Evolutionary conservation across 164 flowering plant genomes (phyloP), one percentile per base, ranked within the genome.

Genomic region (Piper betle): DNA sequence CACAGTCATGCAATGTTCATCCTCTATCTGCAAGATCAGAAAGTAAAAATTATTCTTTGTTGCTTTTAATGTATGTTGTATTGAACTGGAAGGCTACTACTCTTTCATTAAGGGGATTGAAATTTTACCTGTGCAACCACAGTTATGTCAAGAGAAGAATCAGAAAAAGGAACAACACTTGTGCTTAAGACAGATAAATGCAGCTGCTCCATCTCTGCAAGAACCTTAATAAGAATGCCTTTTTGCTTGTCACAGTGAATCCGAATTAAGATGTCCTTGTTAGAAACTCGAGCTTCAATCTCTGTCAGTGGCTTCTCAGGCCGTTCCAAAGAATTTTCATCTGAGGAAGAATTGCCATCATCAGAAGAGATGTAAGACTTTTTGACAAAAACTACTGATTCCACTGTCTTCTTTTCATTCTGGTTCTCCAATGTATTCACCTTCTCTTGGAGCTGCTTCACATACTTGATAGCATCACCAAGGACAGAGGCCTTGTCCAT

Each of bases 401-500:
- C 90, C 57, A 72, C 71, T 4, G 73, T 73, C 57, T 71, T 86
- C 79, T 79, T 83, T 57, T 48, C 69, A 6, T 83, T 73, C 67
- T 84, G 70, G 57, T 93, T 94, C 77, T 90, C 97, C 12, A 93
- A 86, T 10, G 64, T 62, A 70, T 80, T 84, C 46, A 86, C 90
- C 72, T 59, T 69, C 59, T 92, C 96, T 65, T 92, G 93, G 33
- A 92, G 81, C 43, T 84, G 86, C 62, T 89, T 90, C 80, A 93
- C 37, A 76, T 90, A 81, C 79, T 82, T 86, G 52, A 89, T 82
- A 10, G 96, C 87, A 70, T 86, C 96, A 40, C 83, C 87, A 59
- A 92, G 88, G 70, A 92, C 88, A 18, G 98, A 82, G 69, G 94
- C 96, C 72, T 90, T 93, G 79, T 90, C 97, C 88, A 81, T 82